These are phyloP conservation scores for Trametes cubensis DNA, from an alignment of 768 basidiomycete species.

Conservation along the genomic window DNA sequence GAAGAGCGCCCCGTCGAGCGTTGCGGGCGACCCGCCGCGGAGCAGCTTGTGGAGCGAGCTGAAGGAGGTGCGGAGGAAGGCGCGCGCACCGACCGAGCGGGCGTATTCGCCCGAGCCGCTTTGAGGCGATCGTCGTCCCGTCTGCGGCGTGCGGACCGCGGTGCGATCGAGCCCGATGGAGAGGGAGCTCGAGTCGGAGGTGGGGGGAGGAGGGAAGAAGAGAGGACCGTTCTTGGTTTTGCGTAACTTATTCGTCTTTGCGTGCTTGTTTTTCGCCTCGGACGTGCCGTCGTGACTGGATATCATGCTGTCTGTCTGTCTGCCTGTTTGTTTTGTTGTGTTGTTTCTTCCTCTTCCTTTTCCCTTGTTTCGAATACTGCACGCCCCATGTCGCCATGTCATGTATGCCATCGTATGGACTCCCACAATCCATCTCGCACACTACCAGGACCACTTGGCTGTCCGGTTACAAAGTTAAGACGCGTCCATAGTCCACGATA, in stretches of 20 bases:
- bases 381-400: background rate
- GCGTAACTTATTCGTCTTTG: slow-evolving; percentile 8
- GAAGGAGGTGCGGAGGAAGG: slow-evolving; percentile 49
- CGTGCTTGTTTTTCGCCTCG: background rate
- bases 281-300: too few relatives aligned
- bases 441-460: too few relatives aligned
- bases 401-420: slow-evolving; percentile 8
- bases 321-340: background rate
- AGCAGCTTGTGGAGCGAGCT: slow-evolving; percentile 60
- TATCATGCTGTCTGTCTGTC: too few relatives aligned
- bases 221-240: slow-evolving; percentile 12
- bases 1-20: slow-evolving; percentile 32
- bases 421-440: too few relatives aligned
- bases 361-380: slow-evolving; percentile 6
- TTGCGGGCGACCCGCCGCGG: slow-evolving; percentile 40
- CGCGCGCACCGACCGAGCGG: slow-evolving; percentile 48
- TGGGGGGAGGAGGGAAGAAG: background rate
- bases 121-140: slow-evolving; percentile 2
- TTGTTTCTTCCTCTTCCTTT: slow-evolving; percentile 10
- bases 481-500: too few relatives aligned
- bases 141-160: too few relatives aligned
- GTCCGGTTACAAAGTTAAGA: too few relatives aligned
- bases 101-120: slow-evolving; percentile 36
- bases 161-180: too few relatives aligned
- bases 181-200: too few relatives aligned